Evolutionary conservation across 768 basidiomycete genomes (phyloP).

Genomic region (Boletus coccyginus): DNA sequence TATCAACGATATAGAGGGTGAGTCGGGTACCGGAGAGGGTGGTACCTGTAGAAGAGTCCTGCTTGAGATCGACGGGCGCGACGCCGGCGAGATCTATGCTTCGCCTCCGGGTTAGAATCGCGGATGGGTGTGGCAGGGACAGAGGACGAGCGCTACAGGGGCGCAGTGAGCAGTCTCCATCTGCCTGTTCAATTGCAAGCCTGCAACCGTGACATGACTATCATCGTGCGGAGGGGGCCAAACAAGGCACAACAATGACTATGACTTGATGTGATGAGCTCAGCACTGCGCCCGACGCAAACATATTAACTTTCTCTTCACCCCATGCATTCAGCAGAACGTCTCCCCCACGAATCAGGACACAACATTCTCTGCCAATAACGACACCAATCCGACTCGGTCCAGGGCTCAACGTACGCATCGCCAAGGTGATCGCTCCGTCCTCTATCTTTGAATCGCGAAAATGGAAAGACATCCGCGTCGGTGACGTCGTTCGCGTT

Average conservation of each 20-base stretch:
- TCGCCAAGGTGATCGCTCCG: constrained; percentile 67
- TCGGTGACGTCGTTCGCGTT: constrained; percentile 85
- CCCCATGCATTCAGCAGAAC: constrained; percentile 94
- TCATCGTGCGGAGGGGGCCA: too few species aligned
- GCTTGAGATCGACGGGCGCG: constrained; percentile 1
- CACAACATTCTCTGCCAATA: constrained; percentile 71
- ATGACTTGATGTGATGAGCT: too few species aligned
- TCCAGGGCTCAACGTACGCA: constrained; percentile 78
- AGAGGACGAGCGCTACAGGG: constrained; percentile 52
- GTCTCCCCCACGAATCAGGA: constrained; percentile 95
- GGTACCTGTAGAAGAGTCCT: constrained; percentile 2
- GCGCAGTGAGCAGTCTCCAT: too few species aligned
- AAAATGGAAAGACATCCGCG: constrained; percentile 86
- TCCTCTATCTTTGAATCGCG: constrained; percentile 64
- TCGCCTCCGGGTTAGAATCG: constrained; percentile 31
- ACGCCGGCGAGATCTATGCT: constrained; percentile 32
- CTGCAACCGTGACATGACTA: too few species aligned
- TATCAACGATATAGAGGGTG: constrained; percentile 17
- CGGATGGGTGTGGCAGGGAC: constrained; percentile 47
- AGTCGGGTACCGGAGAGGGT: not conserved
- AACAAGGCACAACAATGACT: too few species aligned
- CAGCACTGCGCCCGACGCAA: too few species aligned
- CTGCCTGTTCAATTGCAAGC: too few species aligned
- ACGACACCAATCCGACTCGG: constrained; percentile 90
- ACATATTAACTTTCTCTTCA: constrained; percentile 98